Percentiles rank a stretch among this genome's conserved stretches.
Evolutionary conservation across 2,329 filamentous ascomycete species (phyloP).

Genomic region (Colletotrichum spinosum): DNA sequence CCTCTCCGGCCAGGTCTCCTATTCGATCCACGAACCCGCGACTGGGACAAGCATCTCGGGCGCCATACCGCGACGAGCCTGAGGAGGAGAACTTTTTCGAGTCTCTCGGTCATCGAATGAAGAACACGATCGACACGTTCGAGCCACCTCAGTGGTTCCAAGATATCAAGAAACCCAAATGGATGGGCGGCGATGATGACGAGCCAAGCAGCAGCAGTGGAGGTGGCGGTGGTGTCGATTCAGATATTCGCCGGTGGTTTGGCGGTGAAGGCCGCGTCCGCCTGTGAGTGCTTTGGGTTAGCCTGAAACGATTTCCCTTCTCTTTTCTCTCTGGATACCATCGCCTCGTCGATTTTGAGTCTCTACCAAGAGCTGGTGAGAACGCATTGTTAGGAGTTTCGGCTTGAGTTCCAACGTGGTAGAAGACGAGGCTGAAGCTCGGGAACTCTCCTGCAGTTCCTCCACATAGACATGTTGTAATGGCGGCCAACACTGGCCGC

Average conservation of each 20-base stretch:
- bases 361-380: constrained; percentile 41
- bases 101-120: constrained; percentile 84
- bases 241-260: constrained; percentile 70
- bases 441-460: constrained; percentile 11
- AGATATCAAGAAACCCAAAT: constrained; percentile 82
- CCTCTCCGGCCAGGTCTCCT: constrained; percentile 55
- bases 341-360: constrained; percentile 27
- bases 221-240: constrained; percentile 39
- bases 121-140: constrained; percentile 89
- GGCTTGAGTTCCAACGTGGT: constrained; percentile 31
- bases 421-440: constrained; percentile 9
- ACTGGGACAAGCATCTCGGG: constrained; percentile 40
- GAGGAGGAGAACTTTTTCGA: constrained; percentile 86
- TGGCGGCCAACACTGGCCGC: constrained; percentile 4
- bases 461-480: constrained; percentile 26
- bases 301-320: constrained; percentile 4
- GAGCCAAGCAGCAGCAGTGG: constrained; percentile 44
- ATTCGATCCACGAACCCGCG: constrained; percentile 54
- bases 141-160: constrained; percentile 86
- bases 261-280: constrained; percentile 55
- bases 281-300: constrained; percentile 15
- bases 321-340: constrained; percentile 16
- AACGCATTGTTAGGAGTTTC: constrained; percentile 37
- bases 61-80: constrained; percentile 57
- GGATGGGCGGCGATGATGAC: constrained; percentile 76